Evolutionary conservation across 257 asterid species (phyloP).

Genomic region (Capsicum pubescens): DNA sequence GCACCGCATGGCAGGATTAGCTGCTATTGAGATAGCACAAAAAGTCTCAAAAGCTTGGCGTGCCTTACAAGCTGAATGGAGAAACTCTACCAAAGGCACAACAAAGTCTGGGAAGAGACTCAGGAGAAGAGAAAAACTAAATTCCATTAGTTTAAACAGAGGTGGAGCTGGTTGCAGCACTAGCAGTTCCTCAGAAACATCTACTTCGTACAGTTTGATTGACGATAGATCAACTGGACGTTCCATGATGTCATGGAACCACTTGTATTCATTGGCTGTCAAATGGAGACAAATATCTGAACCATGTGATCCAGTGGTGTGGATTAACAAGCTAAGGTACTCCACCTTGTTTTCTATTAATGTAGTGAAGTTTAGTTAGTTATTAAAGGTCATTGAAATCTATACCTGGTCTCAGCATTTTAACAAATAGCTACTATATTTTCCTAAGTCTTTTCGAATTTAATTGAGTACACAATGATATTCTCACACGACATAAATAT

Average conservation of each 20-base stretch:
- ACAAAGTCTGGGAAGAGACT: slow-evolving; percentile 72
- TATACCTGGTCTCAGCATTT: slow-evolving; percentile 24
- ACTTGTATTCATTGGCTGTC: slow-evolving; percentile 81
- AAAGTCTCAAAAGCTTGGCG: slow-evolving; percentile 95
- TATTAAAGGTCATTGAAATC: slow-evolving; percentile 14
- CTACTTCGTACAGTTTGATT: slow-evolving; percentile 48
- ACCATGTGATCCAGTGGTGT: slow-evolving; percentile 95
- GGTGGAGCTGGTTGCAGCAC: slow-evolving; percentile 99
- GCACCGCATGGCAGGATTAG: slow-evolving; percentile 99
- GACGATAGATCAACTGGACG: slow-evolving; percentile 80
- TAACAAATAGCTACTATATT: slow-evolving; percentile 17
- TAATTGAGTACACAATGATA: slow-evolving; percentile 18
- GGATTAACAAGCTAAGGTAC: slow-evolving; percentile 95
- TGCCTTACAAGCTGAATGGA: slow-evolving; percentile 82
- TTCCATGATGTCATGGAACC: slow-evolving; percentile 81
- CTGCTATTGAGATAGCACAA: slow-evolving; percentile 97
- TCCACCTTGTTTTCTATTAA: slow-evolving; percentile 30
- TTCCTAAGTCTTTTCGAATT: background rate
- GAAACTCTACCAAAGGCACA: slow-evolving; percentile 72
- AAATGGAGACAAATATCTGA: slow-evolving; percentile 99
- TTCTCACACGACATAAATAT: background rate
- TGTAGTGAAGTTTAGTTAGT: background rate
- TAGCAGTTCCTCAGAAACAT: slow-evolving; percentile 70
- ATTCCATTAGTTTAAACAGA: slow-evolving; percentile 79
- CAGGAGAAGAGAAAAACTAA: slow-evolving; percentile 72